Percentiles rank a stretch among this genome's conserved stretches.
These are phyloP conservation scores for Grosmannia serpens DNA, from an alignment of 2,329 filamentous ascomycete genomes.

Conservation along the genomic window DNA sequence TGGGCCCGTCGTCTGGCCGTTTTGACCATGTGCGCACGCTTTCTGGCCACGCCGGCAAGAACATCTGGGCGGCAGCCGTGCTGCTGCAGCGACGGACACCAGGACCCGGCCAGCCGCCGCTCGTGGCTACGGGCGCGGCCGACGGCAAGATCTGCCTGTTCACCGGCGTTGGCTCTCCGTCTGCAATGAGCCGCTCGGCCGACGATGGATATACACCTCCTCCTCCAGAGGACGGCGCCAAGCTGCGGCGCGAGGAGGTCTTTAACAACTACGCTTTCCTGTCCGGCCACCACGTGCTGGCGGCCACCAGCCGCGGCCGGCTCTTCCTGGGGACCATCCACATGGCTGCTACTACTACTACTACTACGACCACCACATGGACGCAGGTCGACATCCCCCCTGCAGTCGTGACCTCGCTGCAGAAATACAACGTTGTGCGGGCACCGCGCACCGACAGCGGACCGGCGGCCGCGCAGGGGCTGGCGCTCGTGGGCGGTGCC, in stretches of 20 bases:
- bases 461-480: neutral
- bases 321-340: slow-evolving; percentile 9
- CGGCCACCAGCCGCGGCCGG: slow-evolving; percentile 14
- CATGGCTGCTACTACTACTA: neutral
- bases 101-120: slow-evolving; percentile 10
- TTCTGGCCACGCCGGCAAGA: slow-evolving; percentile 69
- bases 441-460: slow-evolving; percentile 15
- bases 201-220: neutral
- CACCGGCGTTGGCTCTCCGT: slow-evolving; percentile 4
- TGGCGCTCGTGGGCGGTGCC: slow-evolving; percentile 37
- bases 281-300: slow-evolving; percentile 67
- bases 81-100: slow-evolving; percentile 3
- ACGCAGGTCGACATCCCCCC: slow-evolving; percentile 24
- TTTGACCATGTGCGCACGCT: slow-evolving; percentile 45
- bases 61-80: slow-evolving; percentile 68
- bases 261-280: slow-evolving; percentile 44
- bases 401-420: slow-evolving; percentile 25
- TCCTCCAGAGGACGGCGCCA: neutral
- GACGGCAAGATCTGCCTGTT: slow-evolving; percentile 59
- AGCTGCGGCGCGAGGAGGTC: slow-evolving; percentile 5
- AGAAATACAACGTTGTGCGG: slow-evolving; percentile 35
- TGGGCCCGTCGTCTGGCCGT: slow-evolving; percentile 16
- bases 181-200: neutral
- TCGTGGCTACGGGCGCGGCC: slow-evolving; percentile 68
- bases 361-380: slow-evolving; percentile 25